Base-by-base conservation (phyloP, 2,329 filamentous ascomycete genomes). In the Neonectria neomacrospora region DNA sequence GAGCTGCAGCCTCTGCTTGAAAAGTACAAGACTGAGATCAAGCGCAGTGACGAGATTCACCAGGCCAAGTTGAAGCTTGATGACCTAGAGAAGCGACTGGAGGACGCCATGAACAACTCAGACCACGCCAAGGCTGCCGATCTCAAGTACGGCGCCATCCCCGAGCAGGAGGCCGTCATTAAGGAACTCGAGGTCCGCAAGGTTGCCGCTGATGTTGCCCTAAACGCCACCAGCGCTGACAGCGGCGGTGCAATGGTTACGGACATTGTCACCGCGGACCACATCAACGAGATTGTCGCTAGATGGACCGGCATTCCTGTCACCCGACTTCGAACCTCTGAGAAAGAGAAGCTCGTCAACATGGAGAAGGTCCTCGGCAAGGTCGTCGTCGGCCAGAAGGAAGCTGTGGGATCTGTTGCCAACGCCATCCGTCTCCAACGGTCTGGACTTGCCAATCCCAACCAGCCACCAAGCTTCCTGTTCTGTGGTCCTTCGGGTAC, bases 401-500 rank as follows among this genome's bases (percentile, higher is more conserved):
- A 99, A 81, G 96, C 96, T 32, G 96, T 98, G 52, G 86, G 88
- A 59, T 93, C 94, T 1, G 96, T 99, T 32, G 95, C 95, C 57
- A 98, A 99, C 74, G 94, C 96, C 56, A 99, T 99, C 75, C 90
- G 96, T 67, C 87, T 99, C 42, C 95, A 98, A 79, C 90, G 96
- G 67, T 98, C 96, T 58, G 96, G 96, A 61, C 91, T 99, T 45
- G 88, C 88, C 80, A 99, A 99, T 77, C 96, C 96, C 30, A 98
- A 98, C 78, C 93, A 97, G 74, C 96, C 96, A 26, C 96, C 96
- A 3, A 97, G 93, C 76, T 99, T 99, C 90, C 86, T 99, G 61
- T 99, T 99, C 88, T 98, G 96, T 75, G 96, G 96, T 83, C 96
- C 96, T 14, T 98, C 95, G 0, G 96, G 96, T 83, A 99, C 96